phyloP scores from a whole-genome alignment of 2,329 filamentous ascomycete genomes.

The Colletotrichum endophyticum region DNA sequence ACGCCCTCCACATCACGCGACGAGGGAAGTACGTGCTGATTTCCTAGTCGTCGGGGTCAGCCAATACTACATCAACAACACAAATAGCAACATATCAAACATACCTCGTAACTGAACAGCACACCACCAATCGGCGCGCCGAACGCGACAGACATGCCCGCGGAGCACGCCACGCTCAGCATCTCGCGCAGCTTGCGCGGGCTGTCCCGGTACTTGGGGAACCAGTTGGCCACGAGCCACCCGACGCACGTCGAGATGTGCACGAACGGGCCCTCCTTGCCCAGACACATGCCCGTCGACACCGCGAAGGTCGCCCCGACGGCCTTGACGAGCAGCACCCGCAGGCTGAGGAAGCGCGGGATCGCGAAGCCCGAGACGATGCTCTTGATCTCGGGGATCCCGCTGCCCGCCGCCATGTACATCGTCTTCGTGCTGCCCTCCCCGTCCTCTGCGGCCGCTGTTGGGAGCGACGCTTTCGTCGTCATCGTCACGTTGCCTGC shows the following conservation, averaged over 20 bases:
- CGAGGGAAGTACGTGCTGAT: conserved; percentile 65
- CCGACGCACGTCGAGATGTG: conserved; percentile 65
- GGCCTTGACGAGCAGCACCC: conserved; percentile 60
- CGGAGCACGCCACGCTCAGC: conserved; percentile 60
- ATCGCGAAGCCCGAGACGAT: conserved; percentile 66
- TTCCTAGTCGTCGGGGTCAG: conserved; percentile 34
- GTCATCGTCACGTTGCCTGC: conserved; percentile 30
- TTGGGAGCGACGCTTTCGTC: conserved; percentile 51
- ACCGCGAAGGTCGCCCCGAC: conserved; percentile 64
- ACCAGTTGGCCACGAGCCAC: conserved; percentile 53
- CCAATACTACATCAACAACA: not conserved
- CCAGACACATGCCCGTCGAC: conserved; percentile 63
- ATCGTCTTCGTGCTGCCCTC: conserved; percentile 48
- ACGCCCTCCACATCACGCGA: conserved; percentile 60
- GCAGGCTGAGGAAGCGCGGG: conserved; percentile 59
- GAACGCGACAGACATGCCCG: conserved; percentile 64
- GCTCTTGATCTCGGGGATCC: conserved; percentile 68
- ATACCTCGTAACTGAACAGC: conserved; percentile 60
- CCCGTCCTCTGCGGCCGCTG: not conserved
- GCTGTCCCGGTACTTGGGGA: conserved; percentile 63
- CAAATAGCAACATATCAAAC: not conserved
- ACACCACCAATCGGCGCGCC: conserved; percentile 67
- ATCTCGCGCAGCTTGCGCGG: conserved; percentile 63
- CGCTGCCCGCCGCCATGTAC: conserved; percentile 64
- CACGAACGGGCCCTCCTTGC: conserved; percentile 67